phyloP scores from a whole-genome alignment of 2,329 filamentous ascomycete genomes.

The Sporothrix globosa region DNA sequence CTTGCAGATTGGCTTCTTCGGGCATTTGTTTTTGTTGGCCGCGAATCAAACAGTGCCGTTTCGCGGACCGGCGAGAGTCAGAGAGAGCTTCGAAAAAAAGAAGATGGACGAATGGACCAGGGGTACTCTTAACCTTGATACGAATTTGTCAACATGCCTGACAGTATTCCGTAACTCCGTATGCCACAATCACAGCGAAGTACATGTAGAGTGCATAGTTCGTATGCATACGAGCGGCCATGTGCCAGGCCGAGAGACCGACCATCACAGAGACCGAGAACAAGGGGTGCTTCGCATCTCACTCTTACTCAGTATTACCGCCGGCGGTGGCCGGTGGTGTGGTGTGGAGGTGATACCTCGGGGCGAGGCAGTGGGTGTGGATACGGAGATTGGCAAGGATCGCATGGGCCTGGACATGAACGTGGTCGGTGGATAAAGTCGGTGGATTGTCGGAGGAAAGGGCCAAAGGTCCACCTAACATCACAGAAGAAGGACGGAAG shows the following conservation, averaged over 20 bases:
- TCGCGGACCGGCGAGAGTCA: too few relatives aligned
- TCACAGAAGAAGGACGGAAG: background rate
- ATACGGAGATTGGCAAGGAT: background rate
- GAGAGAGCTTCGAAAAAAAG: too few relatives aligned
- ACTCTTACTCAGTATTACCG: background rate
- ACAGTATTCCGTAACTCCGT: too few relatives aligned
- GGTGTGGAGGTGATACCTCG: background rate
- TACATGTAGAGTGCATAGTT: too few relatives aligned
- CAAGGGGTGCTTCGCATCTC: background rate
- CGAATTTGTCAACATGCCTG: background rate
- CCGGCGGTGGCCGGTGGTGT: slow-evolving; percentile 16
- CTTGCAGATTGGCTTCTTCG: too few relatives aligned
- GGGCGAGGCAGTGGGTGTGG: background rate
- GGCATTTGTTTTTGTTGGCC: too few relatives aligned
- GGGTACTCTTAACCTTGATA: background rate
- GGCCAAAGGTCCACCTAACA: background rate
- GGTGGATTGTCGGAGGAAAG: too few relatives aligned
- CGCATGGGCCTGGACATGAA: background rate
- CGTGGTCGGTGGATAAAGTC: too few relatives aligned
- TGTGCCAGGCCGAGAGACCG: background rate
- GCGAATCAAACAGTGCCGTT: too few relatives aligned
- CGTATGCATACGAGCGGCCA: background rate
- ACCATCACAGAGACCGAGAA: background rate
- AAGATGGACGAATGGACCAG: too few relatives aligned
- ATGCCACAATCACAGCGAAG: too few relatives aligned